phyloP scores from a whole-genome alignment of 805 yeast genomes.

The Candida tibetensis region DNA sequence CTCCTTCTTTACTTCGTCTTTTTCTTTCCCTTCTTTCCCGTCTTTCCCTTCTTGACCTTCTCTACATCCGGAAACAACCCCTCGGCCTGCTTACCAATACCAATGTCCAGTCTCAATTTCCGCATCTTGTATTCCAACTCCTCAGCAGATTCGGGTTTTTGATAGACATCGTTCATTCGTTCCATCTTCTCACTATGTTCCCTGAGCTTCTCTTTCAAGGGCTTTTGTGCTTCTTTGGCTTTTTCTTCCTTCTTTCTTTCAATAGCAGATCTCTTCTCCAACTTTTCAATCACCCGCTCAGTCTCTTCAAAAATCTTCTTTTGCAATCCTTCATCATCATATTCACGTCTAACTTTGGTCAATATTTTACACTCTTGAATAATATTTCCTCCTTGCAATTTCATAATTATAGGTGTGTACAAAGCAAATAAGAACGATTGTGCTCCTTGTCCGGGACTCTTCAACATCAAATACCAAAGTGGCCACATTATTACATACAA shows the following conservation, averaged over 20 bases:
- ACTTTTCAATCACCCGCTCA: slow-evolving; percentile 48
- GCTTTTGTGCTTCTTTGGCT: slow-evolving; percentile 15
- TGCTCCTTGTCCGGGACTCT: slow-evolving; percentile 74
- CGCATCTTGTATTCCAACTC: slow-evolving; percentile 37
- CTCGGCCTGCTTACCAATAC: slow-evolving; percentile 18
- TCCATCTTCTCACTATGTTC: slow-evolving; percentile 16
- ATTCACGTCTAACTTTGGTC: slow-evolving; percentile 58
- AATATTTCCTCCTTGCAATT: slow-evolving; percentile 62
- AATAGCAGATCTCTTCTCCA: slow-evolving; percentile 72
- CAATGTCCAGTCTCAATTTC: slow-evolving; percentile 23
- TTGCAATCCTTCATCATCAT: slow-evolving; percentile 60
- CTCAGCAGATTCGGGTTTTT: slow-evolving; percentile 33
- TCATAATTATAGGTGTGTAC: slow-evolving; percentile 66
- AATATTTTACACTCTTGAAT: slow-evolving; percentile 69
- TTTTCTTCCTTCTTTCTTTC: slow-evolving; percentile 49
- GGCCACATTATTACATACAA: slow-evolving; percentile 71
- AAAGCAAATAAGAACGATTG: slow-evolving; percentile 71
- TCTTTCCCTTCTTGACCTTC: slow-evolving; percentile 1
- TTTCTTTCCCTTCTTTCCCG: slow-evolving; percentile 1
- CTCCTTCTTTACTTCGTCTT: no score
- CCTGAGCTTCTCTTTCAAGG: slow-evolving; percentile 16
- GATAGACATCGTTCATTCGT: slow-evolving; percentile 24
- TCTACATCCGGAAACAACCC: slow-evolving; percentile 25
- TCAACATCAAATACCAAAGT: slow-evolving; percentile 75
- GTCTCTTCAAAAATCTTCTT: slow-evolving; percentile 60